A percentile compares a stretch with the other conserved stretches of the same genome.
These are phyloP conservation scores for Xylaria sp. DNA, from an alignment of 2,329 filamentous ascomycete genomes.

Conservation along the genomic window DNA sequence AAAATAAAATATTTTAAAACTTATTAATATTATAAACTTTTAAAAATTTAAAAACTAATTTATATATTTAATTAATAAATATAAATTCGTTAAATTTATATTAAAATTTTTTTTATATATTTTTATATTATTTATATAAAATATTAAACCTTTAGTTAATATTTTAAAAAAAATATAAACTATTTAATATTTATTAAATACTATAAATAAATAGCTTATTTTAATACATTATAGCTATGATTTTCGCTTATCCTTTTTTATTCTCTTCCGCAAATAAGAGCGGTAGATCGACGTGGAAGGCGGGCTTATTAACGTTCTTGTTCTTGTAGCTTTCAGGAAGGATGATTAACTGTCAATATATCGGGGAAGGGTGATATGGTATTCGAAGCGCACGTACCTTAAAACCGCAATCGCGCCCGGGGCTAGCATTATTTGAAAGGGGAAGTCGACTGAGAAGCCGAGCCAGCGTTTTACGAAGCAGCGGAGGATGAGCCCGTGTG, in stretches of 20 bases:
- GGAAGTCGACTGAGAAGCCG: slow-evolving; percentile 40
- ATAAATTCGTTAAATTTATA: no score
- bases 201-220: no score
- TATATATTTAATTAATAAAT: no score
- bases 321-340: slow-evolving; percentile 3
- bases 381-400: background rate
- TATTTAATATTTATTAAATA: no score
- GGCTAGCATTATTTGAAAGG: slow-evolving; percentile 8
- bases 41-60: no score
- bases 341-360: background rate
- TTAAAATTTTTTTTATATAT: no score
- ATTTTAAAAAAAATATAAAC: no score
- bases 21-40: no score
- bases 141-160: no score
- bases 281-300: background rate
- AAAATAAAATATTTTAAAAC: no score
- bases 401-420: slow-evolving; percentile 11
- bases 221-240: no score
- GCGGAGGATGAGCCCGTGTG: slow-evolving; percentile 56
- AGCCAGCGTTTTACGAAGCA: slow-evolving; percentile 63
- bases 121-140: no score
- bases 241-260: background rate
- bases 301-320: background rate
- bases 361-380: background rate
- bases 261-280: background rate